phyloP scores from a whole-genome alignment of 805 yeast genomes.

The Lipomyces japonicus region DNA sequence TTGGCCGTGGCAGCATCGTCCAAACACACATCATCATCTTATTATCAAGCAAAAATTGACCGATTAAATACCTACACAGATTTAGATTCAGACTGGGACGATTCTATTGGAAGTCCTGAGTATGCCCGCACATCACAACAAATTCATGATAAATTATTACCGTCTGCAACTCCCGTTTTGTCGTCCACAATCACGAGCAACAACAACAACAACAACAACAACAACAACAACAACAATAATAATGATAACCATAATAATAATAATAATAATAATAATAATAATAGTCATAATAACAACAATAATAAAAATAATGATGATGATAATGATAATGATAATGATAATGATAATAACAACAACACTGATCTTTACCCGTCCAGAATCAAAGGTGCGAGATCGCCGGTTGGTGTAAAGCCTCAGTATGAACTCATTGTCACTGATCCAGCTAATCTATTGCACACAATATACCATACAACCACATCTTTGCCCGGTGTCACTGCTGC shows the following conservation, averaged over 20 bases:
- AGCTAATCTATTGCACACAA: constrained; percentile 34
- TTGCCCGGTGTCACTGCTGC: constrained; percentile 33
- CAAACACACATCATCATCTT: constrained; percentile 12
- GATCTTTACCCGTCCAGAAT: constrained; percentile 28
- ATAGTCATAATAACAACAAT: background rate
- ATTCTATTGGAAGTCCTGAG: constrained; percentile 36
- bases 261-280: too few species aligned
- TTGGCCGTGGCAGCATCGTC: constrained; percentile 17
- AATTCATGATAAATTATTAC: too few species aligned
- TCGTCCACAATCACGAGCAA: background rate
- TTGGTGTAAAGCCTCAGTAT: constrained; percentile 28
- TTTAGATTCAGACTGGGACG: constrained; percentile 91
- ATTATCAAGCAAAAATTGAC: constrained; percentile 6
- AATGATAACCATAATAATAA: background rate
- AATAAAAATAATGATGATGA: background rate
- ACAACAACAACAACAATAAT: background rate
- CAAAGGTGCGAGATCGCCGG: constrained; percentile 11
- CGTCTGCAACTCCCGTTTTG: background rate
- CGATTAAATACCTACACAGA: constrained; percentile 49
- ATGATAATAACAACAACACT: too few species aligned
- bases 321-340: background rate
- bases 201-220: background rate
- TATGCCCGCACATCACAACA: background rate
- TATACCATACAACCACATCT: constrained; percentile 27
- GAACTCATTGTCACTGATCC: constrained; percentile 42